Percentiles rank a stretch among this genome's conserved stretches.
phyloP scores from a whole-genome alignment of 2,329 filamentous ascomycete genomes.

The Nothophaeocryptopus gaeumannii region DNA sequence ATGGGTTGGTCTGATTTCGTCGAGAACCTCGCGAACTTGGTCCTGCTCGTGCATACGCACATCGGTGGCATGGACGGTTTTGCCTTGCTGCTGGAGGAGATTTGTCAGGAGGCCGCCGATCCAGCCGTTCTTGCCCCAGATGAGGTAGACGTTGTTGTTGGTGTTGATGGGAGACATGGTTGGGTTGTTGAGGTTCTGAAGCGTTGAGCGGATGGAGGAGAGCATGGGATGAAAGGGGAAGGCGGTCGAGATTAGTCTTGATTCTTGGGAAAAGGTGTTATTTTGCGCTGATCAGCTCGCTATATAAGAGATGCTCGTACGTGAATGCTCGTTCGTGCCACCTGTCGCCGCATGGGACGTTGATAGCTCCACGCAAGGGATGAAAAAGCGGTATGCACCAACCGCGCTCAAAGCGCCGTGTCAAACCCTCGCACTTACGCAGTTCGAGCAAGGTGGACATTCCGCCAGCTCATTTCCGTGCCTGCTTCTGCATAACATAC shows the following conservation, averaged over 20 bases:
- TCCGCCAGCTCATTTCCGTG: slow-evolving; percentile 12
- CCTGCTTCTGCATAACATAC: slow-evolving; percentile 19
- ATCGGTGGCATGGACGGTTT: slow-evolving; percentile 60
- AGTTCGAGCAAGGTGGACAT: slow-evolving; percentile 6
- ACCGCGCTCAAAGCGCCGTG: neutral
- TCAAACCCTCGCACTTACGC: neutral
- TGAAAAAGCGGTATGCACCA: slow-evolving; percentile 3
- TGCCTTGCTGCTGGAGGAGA: slow-evolving; percentile 58
- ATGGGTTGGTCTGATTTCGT: slow-evolving; percentile 61
- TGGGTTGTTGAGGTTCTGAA: neutral
- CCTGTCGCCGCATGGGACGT: too few species aligned
- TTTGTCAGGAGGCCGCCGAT: slow-evolving; percentile 60
- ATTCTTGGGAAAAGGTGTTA: too few species aligned
- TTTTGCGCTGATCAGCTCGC: too few species aligned
- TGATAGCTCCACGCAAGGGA: slow-evolving; percentile 4
- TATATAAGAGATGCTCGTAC: too few species aligned
- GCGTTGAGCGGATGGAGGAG: slow-evolving; percentile 9
- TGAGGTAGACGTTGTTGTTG: slow-evolving; percentile 52
- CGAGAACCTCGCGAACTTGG: slow-evolving; percentile 56
- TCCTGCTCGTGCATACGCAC: slow-evolving; percentile 64
- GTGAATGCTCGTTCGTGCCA: too few species aligned
- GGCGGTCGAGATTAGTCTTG: neutral
- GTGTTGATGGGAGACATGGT: neutral
- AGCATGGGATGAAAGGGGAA: slow-evolving; percentile 3
- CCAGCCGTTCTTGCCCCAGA: slow-evolving; percentile 65